Evolutionary conservation across 768 basidiomycete genomes (phyloP).

Genomic region (Pisolithus tinctorius): DNA sequence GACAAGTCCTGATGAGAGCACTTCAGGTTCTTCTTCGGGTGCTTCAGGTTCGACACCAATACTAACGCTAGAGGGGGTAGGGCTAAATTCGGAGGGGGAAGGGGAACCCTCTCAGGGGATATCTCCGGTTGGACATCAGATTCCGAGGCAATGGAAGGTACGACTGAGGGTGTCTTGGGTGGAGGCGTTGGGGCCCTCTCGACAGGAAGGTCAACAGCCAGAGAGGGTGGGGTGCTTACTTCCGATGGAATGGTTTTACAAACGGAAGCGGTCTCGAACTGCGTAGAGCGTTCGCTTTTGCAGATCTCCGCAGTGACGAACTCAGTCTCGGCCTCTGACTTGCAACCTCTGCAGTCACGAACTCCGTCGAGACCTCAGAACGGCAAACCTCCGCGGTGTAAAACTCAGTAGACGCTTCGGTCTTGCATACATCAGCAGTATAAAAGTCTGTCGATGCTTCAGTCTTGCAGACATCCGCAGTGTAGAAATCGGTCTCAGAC

Average conservation of each 20-base stretch:
- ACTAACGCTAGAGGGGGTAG: slow-evolving; percentile 17
- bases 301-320: slow-evolving; percentile 42
- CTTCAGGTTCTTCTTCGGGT: slow-evolving; percentile 7
- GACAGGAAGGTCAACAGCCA: slow-evolving; percentile 26
- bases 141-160: slow-evolving; percentile 23
- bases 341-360: slow-evolving; percentile 39
- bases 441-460: slow-evolving; percentile 40
- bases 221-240: slow-evolving; percentile 28
- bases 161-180: slow-evolving; percentile 20
- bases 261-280: slow-evolving; percentile 43
- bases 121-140: slow-evolving; percentile 13
- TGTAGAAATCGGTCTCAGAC: slow-evolving; percentile 41
- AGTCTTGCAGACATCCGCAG: slow-evolving; percentile 38
- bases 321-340: slow-evolving; percentile 32
- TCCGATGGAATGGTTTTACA: slow-evolving; percentile 32
- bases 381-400: slow-evolving; percentile 43
- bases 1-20: slow-evolving; percentile 12
- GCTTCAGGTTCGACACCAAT: slow-evolving; percentile 18
- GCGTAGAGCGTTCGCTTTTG: slow-evolving; percentile 19
- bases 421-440: slow-evolving; percentile 39
- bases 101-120: slow-evolving; percentile 28
- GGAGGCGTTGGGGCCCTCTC: slow-evolving; percentile 19
- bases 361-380: slow-evolving; percentile 37
- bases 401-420: slow-evolving; percentile 41
- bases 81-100: slow-evolving; percentile 33